Evolutionary conservation across 2,329 filamentous ascomycete species (phyloP), one percentile per base, ranked within the genome.

Genomic region (Dothiorella sarmentorum): DNA sequence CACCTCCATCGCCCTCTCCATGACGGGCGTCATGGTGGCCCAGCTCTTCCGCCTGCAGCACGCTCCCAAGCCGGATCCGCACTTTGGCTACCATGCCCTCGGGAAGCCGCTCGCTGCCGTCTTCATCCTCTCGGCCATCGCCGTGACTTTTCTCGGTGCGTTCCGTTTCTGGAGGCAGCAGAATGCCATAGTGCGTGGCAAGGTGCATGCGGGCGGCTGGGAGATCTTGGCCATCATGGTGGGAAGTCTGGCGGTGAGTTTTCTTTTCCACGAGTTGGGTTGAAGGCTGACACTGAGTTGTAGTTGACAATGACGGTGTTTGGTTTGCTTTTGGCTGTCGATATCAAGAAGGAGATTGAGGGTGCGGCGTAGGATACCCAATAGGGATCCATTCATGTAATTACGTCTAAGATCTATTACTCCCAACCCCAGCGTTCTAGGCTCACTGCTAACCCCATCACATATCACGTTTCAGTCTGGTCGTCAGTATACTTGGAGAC

Each of bases 1-100:
- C 18, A 91, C 87, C 1, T 89, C 86, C 0, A 73, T 88, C 35
- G 79, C 82, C n/a, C 76, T 90, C 37, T 85, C 86, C 13, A 86
- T 89, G 73, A 75, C 85, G 18, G 86, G 87, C 17, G 82, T 87
- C 2, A 65, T 84, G 3, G 80, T 87, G 26, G 84, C 86, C 0
- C 88, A 91, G 67, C 79, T 91, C 7, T 89, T 89, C 65, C 78
- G 81, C 18, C 75, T 87, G 3, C 80, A 86, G 65, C 77, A 84
- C 27, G 68, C 76, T 24, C 67, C 76, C 7, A 66, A 72, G 15
- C 75, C 73, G 1, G 64, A 74, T 35, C 70, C 71, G 2, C 71
- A 74, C 10, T 80, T 88, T 60, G 83, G 84, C 1, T 90, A 84
- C 67, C 82, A 78, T 60, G 71, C 79, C 10, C 73, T 88, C 2